Base-by-base conservation (phyloP, 225 moss, liverwort and hornwort genomes). In the Polytrichum commune region DNA sequence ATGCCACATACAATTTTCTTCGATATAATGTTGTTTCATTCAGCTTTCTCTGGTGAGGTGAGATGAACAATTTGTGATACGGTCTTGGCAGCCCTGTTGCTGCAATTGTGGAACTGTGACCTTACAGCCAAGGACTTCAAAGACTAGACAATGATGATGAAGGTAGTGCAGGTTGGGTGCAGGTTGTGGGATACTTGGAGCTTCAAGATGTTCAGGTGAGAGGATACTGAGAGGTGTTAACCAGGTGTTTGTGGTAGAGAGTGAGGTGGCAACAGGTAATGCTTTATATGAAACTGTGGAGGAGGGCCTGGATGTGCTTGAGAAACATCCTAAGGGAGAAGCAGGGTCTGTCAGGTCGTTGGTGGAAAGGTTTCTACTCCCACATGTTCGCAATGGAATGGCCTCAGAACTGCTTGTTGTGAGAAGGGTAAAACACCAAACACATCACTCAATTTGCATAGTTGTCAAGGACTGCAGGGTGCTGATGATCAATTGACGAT, bases 331-430 rank as follows among this genome's bases (percentile, higher is more conserved):
- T 24, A 82, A 82, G 69, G 63, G 19, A 67, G 79, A 66, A 18
- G 67, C 69, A 29, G 79, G 75, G 75, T 84, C 85, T 54, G 69
- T 90, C 72, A 93, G 86, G 70, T 85, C 74, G 68, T 69, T 98
- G 81, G 98, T 91, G 76, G 81, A 79, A 64, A 86, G 74, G 68
- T 95, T 95, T 82, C 82, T 98, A 70, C 87, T 98, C 73, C 85
- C 89, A 71, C 88, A 89, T 68, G 74, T 93, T 69, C 88, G 92
- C 64, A 95, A 89, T 79, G 85, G 81, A 23, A 91, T 98, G 91
- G 87, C 87, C 63, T 89, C 89, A 56, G 98, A 95, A 66, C 65
- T 78, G 63, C 84, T 90, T 69, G 90, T 89, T 66, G 90, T 91
- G 57, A 84, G 97, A 82, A 87, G 90, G 90, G 91, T 89, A 89